Evolutionary conservation across 2,329 filamentous ascomycete genomes (phyloP), one percentile per base, ranked within the genome.

Genomic region (Penicillium sp.): DNA sequence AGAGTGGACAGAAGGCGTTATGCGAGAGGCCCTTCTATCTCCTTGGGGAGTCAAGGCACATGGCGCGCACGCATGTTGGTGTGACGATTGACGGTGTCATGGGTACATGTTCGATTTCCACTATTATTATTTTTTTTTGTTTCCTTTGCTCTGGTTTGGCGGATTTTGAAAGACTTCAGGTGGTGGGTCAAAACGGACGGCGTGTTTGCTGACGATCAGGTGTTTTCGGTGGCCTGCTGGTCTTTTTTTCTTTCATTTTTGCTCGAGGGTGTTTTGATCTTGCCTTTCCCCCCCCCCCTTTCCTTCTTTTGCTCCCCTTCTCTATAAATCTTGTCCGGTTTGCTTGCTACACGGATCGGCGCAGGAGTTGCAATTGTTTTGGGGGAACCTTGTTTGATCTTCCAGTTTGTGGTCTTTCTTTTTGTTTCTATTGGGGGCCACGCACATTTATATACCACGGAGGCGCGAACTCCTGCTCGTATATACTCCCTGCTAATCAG

Each of bases 261-360:
- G 29, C 28, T 33, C 40, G 2, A 13, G 18, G 45, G 34, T 26
- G 27, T 43, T 41, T 40, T 54, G 4, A 8, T 32, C 29, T 32
- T 32, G 29, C 29, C 11, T 32, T 3, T 32, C 4, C 5, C 5
- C 8, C 29, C 7, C 7, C 3, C 11, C 49, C 43, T 49, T 46
- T 47, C 45, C 47, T 47, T 47, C 42, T 54, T 56, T 54, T 32
- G 36, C 54, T 62, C 60, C 18, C 18, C 18, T 18, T 18, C 18
- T 18, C 18, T 18, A 18, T 18, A 18, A 18, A 18, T 18, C 18
- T 18, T 18, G 18, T 18, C 18, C 18, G 18, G 18, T 18, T 18
- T 18, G 18, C 18, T 59, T 62, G 59, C 54, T 63, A 63, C 52
- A 53, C 53, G 58, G 58, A 55, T 50, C 42, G 62, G 61, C 61